Conservation (phyloP, 1,139 yeast genomes). For the Suhomyces yuchorum region DNA sequence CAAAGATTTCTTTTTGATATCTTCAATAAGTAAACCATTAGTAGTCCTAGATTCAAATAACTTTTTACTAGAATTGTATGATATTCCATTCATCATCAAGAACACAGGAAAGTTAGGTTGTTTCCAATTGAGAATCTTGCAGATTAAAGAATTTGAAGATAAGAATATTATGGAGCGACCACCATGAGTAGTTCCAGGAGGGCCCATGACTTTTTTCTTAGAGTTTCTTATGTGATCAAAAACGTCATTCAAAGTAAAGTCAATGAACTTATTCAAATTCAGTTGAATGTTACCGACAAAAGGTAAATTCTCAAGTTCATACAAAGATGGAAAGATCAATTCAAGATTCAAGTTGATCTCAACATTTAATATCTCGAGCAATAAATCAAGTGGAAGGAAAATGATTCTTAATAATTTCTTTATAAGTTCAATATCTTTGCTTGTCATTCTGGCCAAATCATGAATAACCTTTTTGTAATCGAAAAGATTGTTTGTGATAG, state of each 20-base stretch:
- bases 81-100: slow-evolving; percentile 72
- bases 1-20: slow-evolving; percentile 13
- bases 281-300: slow-evolving; percentile 50
- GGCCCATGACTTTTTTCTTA: slow-evolving; percentile 30
- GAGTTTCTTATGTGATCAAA: slow-evolving; percentile 73
- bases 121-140: slow-evolving; percentile 95
- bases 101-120: slow-evolving; percentile 97
- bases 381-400: slow-evolving; percentile 63
- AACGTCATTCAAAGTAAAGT: slow-evolving; percentile 66
- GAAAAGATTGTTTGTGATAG: slow-evolving; percentile 45
- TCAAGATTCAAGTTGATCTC: slow-evolving; percentile 74
- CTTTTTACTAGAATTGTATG: slow-evolving; percentile 32
- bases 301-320: slow-evolving; percentile 58
- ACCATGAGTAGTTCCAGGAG: slow-evolving; percentile 18
- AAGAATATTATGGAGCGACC: slow-evolving; percentile 75
- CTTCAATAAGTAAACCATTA: slow-evolving; percentile 42
- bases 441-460: slow-evolving; percentile 42
- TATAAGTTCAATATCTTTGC: slow-evolving; percentile 38
- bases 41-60: slow-evolving; percentile 45
- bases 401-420: slow-evolving; percentile 45
- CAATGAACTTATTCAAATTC: slow-evolving; percentile 74
- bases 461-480: slow-evolving; percentile 47
- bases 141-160: slow-evolving; percentile 82
- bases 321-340: slow-evolving; percentile 76
- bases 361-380: slow-evolving; percentile 56